Conservation (phyloP, 2,329 filamentous ascomycete genomes). For the Trichoderma simmonsii region DNA sequence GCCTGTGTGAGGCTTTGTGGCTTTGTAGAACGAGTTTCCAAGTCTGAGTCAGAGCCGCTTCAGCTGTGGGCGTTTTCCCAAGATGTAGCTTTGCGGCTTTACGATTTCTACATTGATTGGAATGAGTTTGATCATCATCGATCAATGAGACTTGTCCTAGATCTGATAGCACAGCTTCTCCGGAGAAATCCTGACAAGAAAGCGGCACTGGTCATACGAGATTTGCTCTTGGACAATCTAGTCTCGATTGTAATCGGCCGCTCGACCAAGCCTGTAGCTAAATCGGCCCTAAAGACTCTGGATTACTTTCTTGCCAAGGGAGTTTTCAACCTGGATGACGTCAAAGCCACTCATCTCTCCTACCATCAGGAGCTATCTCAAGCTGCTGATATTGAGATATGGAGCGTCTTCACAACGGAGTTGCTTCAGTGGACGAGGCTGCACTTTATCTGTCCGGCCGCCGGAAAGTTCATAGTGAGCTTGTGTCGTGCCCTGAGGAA, state of each 20-base stretch:
- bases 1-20: slow-evolving; percentile 58
- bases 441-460: slow-evolving; percentile 56
- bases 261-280: slow-evolving; percentile 61
- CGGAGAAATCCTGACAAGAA: slow-evolving; percentile 45
- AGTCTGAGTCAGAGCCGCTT: slow-evolving; percentile 44
- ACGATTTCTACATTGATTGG: slow-evolving; percentile 64
- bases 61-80: slow-evolving; percentile 51
- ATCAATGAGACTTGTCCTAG: slow-evolving; percentile 60
- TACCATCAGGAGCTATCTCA: slow-evolving; percentile 30
- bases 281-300: slow-evolving; percentile 66
- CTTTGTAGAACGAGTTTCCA: slow-evolving; percentile 58
- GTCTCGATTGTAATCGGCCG: slow-evolving; percentile 59
- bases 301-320: slow-evolving; percentile 63
- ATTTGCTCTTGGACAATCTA: slow-evolving; percentile 48
- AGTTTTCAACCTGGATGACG: slow-evolving; percentile 48
- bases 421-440: slow-evolving; percentile 56
- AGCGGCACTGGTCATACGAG: slow-evolving; percentile 40
- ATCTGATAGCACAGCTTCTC: slow-evolving; percentile 53
- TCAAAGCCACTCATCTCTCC: slow-evolving; percentile 43
- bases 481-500: slow-evolving; percentile 49
- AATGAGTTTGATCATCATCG: slow-evolving; percentile 64
- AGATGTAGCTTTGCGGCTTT: slow-evolving; percentile 47
- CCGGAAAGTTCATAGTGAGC: slow-evolving; percentile 59
- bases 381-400: slow-evolving; percentile 32
- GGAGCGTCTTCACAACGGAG: slow-evolving; percentile 50